These are phyloP conservation scores for Ceratocystiopsis sp. DNA, from an alignment of 2,329 filamentous ascomycete species.

Conservation along the genomic window DNA sequence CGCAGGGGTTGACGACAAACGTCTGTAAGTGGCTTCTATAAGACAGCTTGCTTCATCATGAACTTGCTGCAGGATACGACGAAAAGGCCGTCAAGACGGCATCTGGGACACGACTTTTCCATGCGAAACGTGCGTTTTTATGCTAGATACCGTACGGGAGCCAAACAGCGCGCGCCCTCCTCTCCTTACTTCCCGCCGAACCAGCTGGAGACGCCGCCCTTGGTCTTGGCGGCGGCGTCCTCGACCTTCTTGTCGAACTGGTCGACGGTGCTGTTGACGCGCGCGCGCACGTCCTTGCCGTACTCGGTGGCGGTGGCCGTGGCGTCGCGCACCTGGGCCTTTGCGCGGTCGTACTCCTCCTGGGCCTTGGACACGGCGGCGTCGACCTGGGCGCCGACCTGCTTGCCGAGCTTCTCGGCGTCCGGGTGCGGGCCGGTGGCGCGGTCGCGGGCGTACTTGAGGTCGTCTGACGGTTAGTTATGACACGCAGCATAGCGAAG, in stretches of 20 bases:
- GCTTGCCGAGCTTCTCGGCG: constrained; percentile 40
- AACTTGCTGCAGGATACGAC: no score
- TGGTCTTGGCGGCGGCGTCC: constrained; percentile 61
- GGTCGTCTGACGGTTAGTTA: constrained; percentile 44
- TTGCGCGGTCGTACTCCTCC: constrained; percentile 22
- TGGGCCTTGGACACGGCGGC: constrained; percentile 50
- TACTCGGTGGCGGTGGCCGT: constrained; percentile 33
- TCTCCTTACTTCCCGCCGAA: constrained; percentile 45
- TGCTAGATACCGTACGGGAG: no score
- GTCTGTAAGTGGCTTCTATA: no score
- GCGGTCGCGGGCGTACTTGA: constrained; percentile 49
- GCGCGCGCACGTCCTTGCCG: constrained; percentile 38
- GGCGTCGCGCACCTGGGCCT: constrained; percentile 43
- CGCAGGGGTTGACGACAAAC: no score
- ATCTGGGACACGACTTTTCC: no score
- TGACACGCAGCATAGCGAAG: not conserved
- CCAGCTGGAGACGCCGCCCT: constrained; percentile 71
- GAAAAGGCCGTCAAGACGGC: no score
- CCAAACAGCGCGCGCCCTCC: not conserved
- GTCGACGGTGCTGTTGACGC: constrained; percentile 57
- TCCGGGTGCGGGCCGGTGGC: constrained; percentile 52
- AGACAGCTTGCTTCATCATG: no score
- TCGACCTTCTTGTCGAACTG: constrained; percentile 71
- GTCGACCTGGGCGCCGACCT: constrained; percentile 51
- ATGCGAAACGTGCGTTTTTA: no score